phyloP scores from a whole-genome alignment of 495 filamentous ascomycete species.

The Monascus purpureus region DNA sequence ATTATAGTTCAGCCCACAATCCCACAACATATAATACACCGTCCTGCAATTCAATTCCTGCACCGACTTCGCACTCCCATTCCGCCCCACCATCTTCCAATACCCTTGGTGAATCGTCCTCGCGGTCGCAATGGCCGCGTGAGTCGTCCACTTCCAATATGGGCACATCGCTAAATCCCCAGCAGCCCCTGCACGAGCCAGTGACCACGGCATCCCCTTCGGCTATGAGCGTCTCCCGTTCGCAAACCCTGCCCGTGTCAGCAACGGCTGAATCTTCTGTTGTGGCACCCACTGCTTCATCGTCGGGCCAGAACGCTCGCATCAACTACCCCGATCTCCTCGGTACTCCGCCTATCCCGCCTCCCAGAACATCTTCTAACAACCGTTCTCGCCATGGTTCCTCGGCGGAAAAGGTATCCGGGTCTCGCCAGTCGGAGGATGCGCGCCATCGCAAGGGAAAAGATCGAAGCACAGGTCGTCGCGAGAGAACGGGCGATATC shows the following conservation, averaged over 20 bases:
- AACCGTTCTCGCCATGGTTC: constrained; percentile 23
- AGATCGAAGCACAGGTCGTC: constrained; percentile 18
- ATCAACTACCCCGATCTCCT: constrained; percentile 24
- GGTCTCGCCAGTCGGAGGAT: constrained; percentile 22
- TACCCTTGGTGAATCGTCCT: constrained; percentile 34
- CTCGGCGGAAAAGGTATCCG: constrained; percentile 15
- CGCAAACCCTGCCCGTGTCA: constrained; percentile 21
- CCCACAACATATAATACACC: constrained; percentile 5
- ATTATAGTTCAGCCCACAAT: constrained; percentile 2
- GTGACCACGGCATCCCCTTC: constrained; percentile 20
- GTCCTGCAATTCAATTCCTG: too few species aligned
- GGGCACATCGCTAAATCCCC: constrained; percentile 12
- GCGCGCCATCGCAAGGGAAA: constrained; percentile 10
- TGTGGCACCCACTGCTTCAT: constrained; percentile 13
- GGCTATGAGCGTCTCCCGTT: constrained; percentile 31
- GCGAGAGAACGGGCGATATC: constrained; percentile 17
- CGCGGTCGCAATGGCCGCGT: constrained; percentile 11
- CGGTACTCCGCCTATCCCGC: constrained; percentile 26
- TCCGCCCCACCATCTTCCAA: constrained; percentile 34
- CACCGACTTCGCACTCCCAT: constrained; percentile 31
- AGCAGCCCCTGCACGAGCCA: constrained; percentile 16
- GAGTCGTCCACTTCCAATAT: constrained; percentile 1
- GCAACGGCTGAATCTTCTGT: constrained; percentile 17
- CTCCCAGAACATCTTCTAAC: constrained; percentile 30
- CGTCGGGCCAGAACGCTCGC: constrained; percentile 21